These are phyloP conservation scores for Dendrobium chrysotoxum DNA, from an alignment of 106 monocot species.

Conservation along the genomic window DNA sequence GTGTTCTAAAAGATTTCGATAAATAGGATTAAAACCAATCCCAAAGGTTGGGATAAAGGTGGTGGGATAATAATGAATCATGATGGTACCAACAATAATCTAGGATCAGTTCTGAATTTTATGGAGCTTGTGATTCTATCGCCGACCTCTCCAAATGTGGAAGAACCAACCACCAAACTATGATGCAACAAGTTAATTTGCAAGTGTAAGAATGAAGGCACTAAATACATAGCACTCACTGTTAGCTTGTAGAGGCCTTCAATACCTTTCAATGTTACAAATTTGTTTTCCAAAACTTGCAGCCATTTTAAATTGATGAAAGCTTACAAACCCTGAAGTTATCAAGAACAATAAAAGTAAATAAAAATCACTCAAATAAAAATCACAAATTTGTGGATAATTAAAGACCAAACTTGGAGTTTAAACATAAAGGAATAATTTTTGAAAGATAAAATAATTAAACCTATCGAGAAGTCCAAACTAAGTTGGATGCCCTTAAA, in stretches of 20 bases:
- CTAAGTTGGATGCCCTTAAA: no score
- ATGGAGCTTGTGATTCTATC: not conserved
- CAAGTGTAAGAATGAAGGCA: not conserved
- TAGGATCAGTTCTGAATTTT: not conserved
- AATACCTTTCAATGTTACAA: constrained; percentile 70
- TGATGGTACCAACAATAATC: not conserved
- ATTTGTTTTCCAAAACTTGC: constrained; percentile 79
- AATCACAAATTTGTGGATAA: not conserved
- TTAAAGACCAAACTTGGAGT: not conserved
- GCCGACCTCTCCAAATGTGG: not conserved
- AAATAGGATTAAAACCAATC: not conserved
- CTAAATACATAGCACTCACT: not conserved
- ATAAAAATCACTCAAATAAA: not conserved
- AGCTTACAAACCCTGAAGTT: constrained; percentile 40
- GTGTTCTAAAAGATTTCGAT: no score
- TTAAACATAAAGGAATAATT: no score
- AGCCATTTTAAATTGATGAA: constrained; percentile 86
- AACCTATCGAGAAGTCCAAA: no score
- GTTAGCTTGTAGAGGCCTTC: constrained; percentile 42
- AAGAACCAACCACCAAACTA: not conserved
- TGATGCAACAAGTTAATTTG: not conserved
- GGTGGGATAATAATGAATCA: not conserved
- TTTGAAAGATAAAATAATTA: no score
- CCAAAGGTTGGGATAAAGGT: not conserved
- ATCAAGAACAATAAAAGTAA: not conserved